Evolutionary conservation across 768 basidiomycete species (phyloP).

Genomic region (Suillus variegatus): DNA sequence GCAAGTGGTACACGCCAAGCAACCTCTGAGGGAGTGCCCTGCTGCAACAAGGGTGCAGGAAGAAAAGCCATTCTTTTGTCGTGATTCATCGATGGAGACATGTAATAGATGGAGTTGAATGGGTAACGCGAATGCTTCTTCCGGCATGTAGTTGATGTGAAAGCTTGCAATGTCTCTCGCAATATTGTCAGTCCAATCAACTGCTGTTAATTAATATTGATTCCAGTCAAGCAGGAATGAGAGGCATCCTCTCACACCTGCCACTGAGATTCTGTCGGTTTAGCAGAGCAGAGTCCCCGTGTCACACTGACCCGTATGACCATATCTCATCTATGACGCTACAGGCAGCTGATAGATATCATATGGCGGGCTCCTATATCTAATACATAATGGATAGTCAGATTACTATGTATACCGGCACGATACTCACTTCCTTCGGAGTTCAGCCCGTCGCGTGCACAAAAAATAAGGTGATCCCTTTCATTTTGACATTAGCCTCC

Average conservation of each 20-base stretch:
- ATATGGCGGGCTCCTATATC: slow-evolving; percentile 78
- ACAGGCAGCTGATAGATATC: slow-evolving; percentile 45
- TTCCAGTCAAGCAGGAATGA: neutral
- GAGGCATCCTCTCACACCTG: slow-evolving; percentile 48
- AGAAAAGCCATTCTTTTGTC: slow-evolving; percentile 48
- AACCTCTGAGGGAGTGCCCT: slow-evolving; percentile 87
- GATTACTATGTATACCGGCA: neutral
- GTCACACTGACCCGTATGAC: slow-evolving; percentile 80
- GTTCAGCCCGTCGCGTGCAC: slow-evolving; percentile 82
- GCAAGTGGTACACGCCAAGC: slow-evolving; percentile 56
- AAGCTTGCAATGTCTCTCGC: neutral
- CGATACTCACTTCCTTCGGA: slow-evolving; percentile 68
- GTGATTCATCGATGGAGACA: slow-evolving; percentile 37
- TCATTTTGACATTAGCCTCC: slow-evolving; percentile 18
- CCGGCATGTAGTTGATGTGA: slow-evolving; percentile 65
- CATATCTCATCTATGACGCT: slow-evolving; percentile 68
- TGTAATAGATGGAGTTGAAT: slow-evolving; percentile 52
- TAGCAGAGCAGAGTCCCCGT: slow-evolving; percentile 80
- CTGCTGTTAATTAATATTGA: slow-evolving; percentile 42
- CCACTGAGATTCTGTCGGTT: slow-evolving; percentile 58
- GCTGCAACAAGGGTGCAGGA: slow-evolving; percentile 60
- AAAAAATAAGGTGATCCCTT: slow-evolving; percentile 71
- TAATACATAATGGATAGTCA: slow-evolving; percentile 27
- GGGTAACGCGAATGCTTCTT: slow-evolving; percentile 42
- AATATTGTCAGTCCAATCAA: slow-evolving; percentile 16